Conservation (phyloP, 2,329 filamentous ascomycete genomes). For the Tolypocladium tundrense region DNA sequence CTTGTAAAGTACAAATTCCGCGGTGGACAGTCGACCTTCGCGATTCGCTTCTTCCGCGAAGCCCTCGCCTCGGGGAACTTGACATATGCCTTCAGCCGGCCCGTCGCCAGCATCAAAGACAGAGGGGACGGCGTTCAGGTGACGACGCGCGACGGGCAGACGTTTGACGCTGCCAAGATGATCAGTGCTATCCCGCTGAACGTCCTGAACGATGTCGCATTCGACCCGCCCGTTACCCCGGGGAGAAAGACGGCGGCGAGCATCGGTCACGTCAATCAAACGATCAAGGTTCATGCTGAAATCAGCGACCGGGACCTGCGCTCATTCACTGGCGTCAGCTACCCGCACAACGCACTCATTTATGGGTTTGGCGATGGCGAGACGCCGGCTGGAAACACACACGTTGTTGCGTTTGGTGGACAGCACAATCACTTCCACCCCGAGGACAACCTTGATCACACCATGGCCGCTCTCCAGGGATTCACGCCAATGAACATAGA, state of each 20-base stretch:
- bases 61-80: constrained; percentile 26
- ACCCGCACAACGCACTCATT: constrained; percentile 30
- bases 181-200: constrained; percentile 34
- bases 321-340: constrained; percentile 31
- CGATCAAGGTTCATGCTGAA: constrained; percentile 35
- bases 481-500: constrained; percentile 21
- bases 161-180: constrained; percentile 18
- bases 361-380: constrained; percentile 34
- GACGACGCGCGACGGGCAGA: constrained; percentile 17
- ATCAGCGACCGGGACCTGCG: constrained; percentile 27
- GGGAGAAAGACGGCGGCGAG: constrained; percentile 24
- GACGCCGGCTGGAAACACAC: constrained; percentile 33
- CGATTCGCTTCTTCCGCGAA: constrained; percentile 33
- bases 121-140: constrained; percentile 18
- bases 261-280: constrained; percentile 33
- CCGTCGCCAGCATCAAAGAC: constrained; percentile 21
- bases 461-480: constrained; percentile 19
- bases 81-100: constrained; percentile 29
- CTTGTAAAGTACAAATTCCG: constrained; percentile 31
- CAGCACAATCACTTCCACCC: constrained; percentile 31
- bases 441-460: constrained; percentile 25
- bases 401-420: constrained; percentile 35
- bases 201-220: constrained; percentile 27
- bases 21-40: constrained; percentile 33
- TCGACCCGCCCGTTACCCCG: constrained; percentile 26